Evolutionary conservation across 768 basidiomycete species (phyloP), one percentile per base, ranked within the genome.

Genomic region (Termitomyces sp.): DNA sequence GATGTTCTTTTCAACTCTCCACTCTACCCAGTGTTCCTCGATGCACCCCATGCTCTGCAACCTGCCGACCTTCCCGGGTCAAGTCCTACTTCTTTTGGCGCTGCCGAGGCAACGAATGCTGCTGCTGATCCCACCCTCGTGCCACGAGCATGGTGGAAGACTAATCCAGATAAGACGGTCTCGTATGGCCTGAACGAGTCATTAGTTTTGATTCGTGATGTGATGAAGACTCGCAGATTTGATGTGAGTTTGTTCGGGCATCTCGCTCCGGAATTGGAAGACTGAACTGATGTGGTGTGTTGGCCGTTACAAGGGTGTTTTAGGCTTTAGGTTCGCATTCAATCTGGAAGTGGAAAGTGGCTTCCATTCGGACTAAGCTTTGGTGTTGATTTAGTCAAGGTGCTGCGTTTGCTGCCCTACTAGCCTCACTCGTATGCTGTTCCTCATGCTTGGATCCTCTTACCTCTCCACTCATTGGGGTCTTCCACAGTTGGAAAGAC

Each of bases 131-230:
- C 82, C 4, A 68, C 80, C 21, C 68, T 80, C 27, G 78, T 73
- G 6, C 81, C 88, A 4, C 76, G 89, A 54, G 87, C 75, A 4
- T 93, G 91, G 91, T 94, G 84, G 83, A 81, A 72, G 55, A 64
- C 75, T 5, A 80, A 85, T 57, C 67, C 70, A 8, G 80, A 81
- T 7, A 76, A 78, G 46, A 82, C 79, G 30, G 69, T 76, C 35
- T 76, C 78, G 12, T 59, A 63, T 5, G 89, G 89, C 6, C 66
- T 91, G 21, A 79, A 81, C 16, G 83, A 84, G 10, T 79, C 84
- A 14, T 65, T 93, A 32, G 60, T 70, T 45, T 52, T 71, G 47
- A 68, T 93, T 23, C 79, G 76, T 60, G 83, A 86, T 39, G 66
- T 85, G 8, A 70, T 94, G 57, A 73, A 72, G 57, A 74, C 73